Percentiles rank a stretch among this genome's conserved stretches.
Evolutionary conservation across 108 stramenopile species (phyloP).

Genomic region (Bacterosira constricta): DNA sequence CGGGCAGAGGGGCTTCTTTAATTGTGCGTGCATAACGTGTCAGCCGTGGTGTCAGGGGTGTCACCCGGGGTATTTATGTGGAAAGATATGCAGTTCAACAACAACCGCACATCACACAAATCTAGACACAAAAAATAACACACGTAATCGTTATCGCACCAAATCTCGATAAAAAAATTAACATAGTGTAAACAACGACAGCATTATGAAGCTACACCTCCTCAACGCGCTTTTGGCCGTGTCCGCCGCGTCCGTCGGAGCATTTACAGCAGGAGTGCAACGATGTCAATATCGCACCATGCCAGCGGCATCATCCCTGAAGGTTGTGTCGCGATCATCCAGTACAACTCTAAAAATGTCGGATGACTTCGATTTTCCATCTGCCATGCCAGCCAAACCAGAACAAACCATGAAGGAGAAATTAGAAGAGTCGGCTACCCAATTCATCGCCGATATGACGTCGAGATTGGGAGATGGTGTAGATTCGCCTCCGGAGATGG

Average conservation of each 20-base stretch:
- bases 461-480: conserved; percentile 58
- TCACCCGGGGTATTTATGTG: too few species aligned
- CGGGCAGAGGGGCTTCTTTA: too few species aligned
- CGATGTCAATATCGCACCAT: neutral
- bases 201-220: neutral
- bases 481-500: conserved; percentile 60
- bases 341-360: conserved; percentile 43
- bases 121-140: too few species aligned
- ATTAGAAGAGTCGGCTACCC: conserved; percentile 54
- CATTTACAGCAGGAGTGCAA: neutral
- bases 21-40: too few species aligned
- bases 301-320: neutral
- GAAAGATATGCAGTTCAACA: too few species aligned
- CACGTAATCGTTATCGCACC: too few species aligned
- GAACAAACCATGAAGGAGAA: conserved; percentile 57
- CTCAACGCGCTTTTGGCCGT: neutral
- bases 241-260: neutral
- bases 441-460: conserved; percentile 56
- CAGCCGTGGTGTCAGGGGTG: too few species aligned
- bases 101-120: too few species aligned
- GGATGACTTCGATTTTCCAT: conserved; percentile 68
- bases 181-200: too few species aligned
- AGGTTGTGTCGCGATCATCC: neutral
- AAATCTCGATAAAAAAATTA: too few species aligned
- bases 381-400: conserved; percentile 78